Conservation (phyloP, 1,139 yeast species). For the Blastobotrys persicus region DNA sequence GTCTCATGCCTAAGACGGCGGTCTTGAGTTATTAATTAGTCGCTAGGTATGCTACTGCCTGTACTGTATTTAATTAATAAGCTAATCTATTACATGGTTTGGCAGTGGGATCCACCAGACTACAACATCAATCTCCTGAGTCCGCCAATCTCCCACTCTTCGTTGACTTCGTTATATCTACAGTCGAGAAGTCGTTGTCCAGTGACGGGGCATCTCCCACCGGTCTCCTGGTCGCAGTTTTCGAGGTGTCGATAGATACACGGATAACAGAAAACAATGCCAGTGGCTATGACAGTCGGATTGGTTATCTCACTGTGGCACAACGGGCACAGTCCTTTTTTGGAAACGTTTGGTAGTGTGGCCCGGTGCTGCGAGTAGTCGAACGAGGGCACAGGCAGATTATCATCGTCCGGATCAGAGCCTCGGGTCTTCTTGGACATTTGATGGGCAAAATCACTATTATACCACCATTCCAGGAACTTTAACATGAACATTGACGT, state of each 20-base stretch:
- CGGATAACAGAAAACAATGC: slow-evolving; percentile 84
- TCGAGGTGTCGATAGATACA: slow-evolving; percentile 72
- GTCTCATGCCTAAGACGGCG: slow-evolving; percentile 6
- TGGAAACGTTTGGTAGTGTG: slow-evolving; percentile 11
- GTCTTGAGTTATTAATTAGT: not conserved
- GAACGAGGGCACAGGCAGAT: slow-evolving; percentile 51
- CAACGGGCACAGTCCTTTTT: slow-evolving; percentile 55
- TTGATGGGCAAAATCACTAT: slow-evolving; percentile 68
- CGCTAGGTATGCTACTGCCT: not conserved
- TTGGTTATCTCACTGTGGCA: slow-evolving; percentile 64
- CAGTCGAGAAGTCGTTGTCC: slow-evolving; percentile 73
- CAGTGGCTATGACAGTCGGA: slow-evolving; percentile 89
- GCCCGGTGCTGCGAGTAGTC: slow-evolving; percentile 24
- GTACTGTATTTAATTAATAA: not conserved
- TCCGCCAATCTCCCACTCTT: slow-evolving; percentile 72
- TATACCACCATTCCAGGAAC: slow-evolving; percentile 94
- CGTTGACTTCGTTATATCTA: slow-evolving; percentile 53
- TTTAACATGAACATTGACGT: slow-evolving; percentile 79
- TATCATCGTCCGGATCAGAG: slow-evolving; percentile 39
- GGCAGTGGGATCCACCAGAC: not conserved
- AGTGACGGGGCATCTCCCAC: slow-evolving; percentile 86
- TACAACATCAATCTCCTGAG: slow-evolving; percentile 66
- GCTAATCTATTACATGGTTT: not conserved
- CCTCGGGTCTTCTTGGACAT: slow-evolving; percentile 54
- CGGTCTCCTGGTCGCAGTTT: slow-evolving; percentile 44